A percentile compares a stretch with the other conserved stretches of the same genome.
Evolutionary conservation across 257 asterid species (phyloP).

Genomic region (Solanum corneliomulleri): DNA sequence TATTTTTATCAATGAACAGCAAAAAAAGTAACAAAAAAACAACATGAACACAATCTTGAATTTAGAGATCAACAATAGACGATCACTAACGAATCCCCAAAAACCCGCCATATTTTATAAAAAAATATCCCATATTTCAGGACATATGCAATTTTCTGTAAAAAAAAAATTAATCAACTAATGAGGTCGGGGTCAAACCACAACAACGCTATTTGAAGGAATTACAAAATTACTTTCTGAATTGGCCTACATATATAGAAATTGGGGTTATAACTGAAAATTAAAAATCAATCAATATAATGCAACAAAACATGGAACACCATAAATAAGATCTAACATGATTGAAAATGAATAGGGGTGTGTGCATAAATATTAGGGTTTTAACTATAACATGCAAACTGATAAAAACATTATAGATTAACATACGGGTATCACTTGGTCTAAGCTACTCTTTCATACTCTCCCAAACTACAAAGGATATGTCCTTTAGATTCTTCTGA

Average conservation of each 20-base stretch:
- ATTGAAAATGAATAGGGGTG: background rate
- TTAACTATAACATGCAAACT: background rate
- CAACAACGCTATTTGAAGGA: background rate
- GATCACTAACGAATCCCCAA: background rate
- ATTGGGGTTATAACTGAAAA: background rate
- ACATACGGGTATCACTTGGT: background rate
- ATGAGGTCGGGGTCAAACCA: background rate
- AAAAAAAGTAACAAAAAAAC: too few species aligned
- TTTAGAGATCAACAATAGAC: too few species aligned
- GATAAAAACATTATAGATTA: too few species aligned
- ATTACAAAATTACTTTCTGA: background rate
- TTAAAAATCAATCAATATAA: background rate
- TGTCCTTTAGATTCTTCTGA: background rate
- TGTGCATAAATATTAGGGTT: background rate
- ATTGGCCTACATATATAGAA: background rate
- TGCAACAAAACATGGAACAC: background rate
- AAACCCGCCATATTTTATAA: background rate
- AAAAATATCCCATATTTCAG: background rate
- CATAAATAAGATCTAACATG: background rate
- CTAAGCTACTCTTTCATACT: background rate
- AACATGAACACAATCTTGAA: too few species aligned
- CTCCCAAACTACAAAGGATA: background rate
- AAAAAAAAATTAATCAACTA: background rate
- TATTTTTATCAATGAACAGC: too few species aligned
- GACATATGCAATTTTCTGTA: background rate